phyloP scores from a whole-genome alignment of 169 alveolate genomes.

The Eimeria zaria region DNA sequence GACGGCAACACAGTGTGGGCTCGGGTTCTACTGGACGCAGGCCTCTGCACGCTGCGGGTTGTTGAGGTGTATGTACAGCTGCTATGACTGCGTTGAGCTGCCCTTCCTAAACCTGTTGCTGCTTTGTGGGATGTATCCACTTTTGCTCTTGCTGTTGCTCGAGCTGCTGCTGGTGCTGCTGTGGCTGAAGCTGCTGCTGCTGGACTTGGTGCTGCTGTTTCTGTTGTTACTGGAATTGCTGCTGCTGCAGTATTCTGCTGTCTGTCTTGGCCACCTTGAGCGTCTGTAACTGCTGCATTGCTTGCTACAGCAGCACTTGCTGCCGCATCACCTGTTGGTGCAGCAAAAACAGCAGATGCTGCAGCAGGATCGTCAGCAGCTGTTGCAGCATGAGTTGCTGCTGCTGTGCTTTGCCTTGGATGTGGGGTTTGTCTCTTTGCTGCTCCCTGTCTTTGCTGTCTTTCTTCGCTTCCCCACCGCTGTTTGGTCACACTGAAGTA shows the following conservation, averaged over 20 bases:
- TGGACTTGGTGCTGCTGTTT: background rate
- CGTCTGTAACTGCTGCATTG: background rate
- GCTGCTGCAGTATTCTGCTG: background rate
- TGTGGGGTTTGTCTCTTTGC: background rate
- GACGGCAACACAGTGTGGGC: background rate
- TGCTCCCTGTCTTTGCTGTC: background rate
- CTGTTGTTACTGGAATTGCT: background rate
- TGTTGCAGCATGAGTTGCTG: background rate
- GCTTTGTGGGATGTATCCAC: background rate
- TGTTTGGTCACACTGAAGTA: background rate
- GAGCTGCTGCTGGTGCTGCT: background rate
- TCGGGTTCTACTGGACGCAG: background rate
- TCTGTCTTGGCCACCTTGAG: background rate
- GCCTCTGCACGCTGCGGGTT: background rate
- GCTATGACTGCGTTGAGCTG: background rate
- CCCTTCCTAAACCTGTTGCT: background rate
- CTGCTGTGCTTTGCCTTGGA: background rate
- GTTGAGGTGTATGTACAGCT: conserved; percentile 17
- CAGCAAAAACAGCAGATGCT: background rate
- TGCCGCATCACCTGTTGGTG: background rate
- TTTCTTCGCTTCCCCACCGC: background rate
- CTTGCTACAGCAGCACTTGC: background rate
- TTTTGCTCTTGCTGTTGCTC: background rate
- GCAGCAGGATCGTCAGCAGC: conserved; percentile 1
- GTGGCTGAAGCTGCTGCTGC: background rate